Evolutionary conservation across 768 basidiomycete species (phyloP).

Genomic region (Daedaleopsis nitida): DNA sequence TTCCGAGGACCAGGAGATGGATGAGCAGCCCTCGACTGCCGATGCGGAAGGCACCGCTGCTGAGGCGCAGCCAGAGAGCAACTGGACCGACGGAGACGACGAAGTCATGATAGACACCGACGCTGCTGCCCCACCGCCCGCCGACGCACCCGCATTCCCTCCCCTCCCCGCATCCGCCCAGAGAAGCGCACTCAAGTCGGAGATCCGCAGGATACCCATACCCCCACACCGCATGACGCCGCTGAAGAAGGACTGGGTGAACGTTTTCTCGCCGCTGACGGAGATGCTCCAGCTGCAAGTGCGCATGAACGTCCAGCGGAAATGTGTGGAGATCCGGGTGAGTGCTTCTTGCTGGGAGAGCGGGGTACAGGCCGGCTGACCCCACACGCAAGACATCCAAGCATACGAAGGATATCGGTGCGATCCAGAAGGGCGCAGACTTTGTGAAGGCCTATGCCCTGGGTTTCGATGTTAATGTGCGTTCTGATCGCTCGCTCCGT

Average conservation of each 20-base stretch:
- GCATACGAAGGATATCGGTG: slow-evolving; percentile 90
- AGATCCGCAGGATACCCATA: slow-evolving; percentile 86
- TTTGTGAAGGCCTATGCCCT: slow-evolving; percentile 94
- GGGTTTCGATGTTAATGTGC: slow-evolving; percentile 93
- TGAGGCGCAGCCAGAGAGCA: slow-evolving; percentile 3
- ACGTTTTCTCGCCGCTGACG: slow-evolving; percentile 92
- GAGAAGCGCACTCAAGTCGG: slow-evolving; percentile 66
- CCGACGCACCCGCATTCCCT: slow-evolving; percentile 67
- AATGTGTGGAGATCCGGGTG: slow-evolving; percentile 92
- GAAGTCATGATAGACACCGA: slow-evolving; percentile 63
- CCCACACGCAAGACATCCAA: slow-evolving; percentile 75
- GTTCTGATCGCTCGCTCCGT: slow-evolving; percentile 18
- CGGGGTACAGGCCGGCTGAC: background rate
- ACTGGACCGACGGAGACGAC: slow-evolving; percentile 48
- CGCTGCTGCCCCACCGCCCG: slow-evolving; percentile 44
- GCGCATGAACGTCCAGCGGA: slow-evolving; percentile 91
- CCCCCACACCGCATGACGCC: slow-evolving; percentile 98
- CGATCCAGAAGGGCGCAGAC: slow-evolving; percentile 95
- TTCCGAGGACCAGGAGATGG: slow-evolving; percentile 23
- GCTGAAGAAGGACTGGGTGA: slow-evolving; percentile 94
- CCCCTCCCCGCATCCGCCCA: slow-evolving; percentile 63
- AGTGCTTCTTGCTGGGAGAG: slow-evolving; percentile 29
- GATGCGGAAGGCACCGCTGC: background rate
- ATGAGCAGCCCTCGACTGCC: slow-evolving; percentile 10
- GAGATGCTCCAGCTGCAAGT: slow-evolving; percentile 95